Percentiles rank a stretch among this genome's conserved stretches.
Evolutionary conservation across 1,284 basidiomycete genomes (phyloP).

Genomic region (Hortiboletus rubellus): DNA sequence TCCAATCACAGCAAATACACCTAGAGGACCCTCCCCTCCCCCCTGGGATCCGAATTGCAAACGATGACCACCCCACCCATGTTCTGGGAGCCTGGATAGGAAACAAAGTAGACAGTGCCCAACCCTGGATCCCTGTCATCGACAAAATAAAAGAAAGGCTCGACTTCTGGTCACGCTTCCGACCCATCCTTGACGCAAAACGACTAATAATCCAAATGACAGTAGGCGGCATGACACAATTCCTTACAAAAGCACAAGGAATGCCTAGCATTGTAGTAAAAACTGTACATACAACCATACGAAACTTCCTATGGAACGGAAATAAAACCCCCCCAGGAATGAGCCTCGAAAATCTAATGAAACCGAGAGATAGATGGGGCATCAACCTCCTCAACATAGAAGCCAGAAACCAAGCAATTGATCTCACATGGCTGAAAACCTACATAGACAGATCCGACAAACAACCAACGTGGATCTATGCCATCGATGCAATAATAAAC

Average conservation of each 20-base stretch:
- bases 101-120: not conserved
- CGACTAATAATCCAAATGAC: slow-evolving; percentile 10
- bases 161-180: fast-evolving
- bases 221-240: slow-evolving; percentile 12
- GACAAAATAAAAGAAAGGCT: slow-evolving; percentile 3
- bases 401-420: too few relatives aligned
- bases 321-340: too few relatives aligned
- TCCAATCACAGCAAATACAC: not conserved
- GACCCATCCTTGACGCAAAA: slow-evolving; percentile 11
- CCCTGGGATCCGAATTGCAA: not conserved
- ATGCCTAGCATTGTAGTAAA: slow-evolving; percentile 18
- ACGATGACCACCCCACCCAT: not conserved
- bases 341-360: too few relatives aligned
- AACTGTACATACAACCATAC: too few relatives aligned
- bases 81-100: slow-evolving; percentile 11
- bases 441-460: too few relatives aligned
- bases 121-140: not conserved
- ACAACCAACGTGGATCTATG: too few relatives aligned
- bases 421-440: too few relatives aligned
- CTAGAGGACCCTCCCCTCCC: not conserved
- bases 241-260: slow-evolving; percentile 22
- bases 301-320: too few relatives aligned
- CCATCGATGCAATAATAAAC: too few relatives aligned
- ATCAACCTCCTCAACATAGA: too few relatives aligned
- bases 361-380: too few relatives aligned